Percentiles rank a stretch among this genome's conserved stretches.
These are phyloP conservation scores for Alternaria angustiovoidea DNA, from an alignment of 2,329 filamentous ascomycete species.

Conservation along the genomic window DNA sequence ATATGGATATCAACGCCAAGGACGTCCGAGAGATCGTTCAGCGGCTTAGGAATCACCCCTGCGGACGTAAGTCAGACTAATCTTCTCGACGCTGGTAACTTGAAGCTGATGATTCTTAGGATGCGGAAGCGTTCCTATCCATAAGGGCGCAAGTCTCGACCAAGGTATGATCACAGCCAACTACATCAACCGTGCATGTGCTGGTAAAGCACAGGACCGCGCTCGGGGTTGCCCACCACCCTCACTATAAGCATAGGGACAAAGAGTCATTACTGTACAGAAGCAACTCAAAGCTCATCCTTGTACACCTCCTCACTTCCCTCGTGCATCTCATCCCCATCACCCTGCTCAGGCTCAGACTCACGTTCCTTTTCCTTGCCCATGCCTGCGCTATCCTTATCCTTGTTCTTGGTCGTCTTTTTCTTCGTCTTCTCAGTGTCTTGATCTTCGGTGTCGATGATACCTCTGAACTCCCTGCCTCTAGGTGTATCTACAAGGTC, in stretches of 20 bases:
- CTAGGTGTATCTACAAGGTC: slow-evolving; percentile 77
- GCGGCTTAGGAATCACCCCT: neutral
- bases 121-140: neutral
- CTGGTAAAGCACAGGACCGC: neutral
- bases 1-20: neutral
- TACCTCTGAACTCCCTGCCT: slow-evolving; percentile 72
- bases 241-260: neutral
- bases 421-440: slow-evolving; percentile 52
- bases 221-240: neutral
- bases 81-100: neutral
- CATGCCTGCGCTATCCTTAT: slow-evolving; percentile 55
- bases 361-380: slow-evolving; percentile 33
- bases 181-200: neutral
- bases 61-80: neutral
- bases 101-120: neutral
- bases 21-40: neutral
- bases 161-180: slow-evolving; percentile 1
- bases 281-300: slow-evolving; percentile 43
- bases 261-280: neutral
- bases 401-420: slow-evolving; percentile 23
- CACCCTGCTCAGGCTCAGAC: slow-evolving; percentile 28
- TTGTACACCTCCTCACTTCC: slow-evolving; percentile 54
- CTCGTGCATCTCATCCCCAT: slow-evolving; percentile 35
- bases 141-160: neutral
- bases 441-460: slow-evolving; percentile 68